These are phyloP conservation scores for Alternaria incomplexa DNA, from an alignment of 2,329 filamentous ascomycete genomes.

Conservation along the genomic window DNA sequence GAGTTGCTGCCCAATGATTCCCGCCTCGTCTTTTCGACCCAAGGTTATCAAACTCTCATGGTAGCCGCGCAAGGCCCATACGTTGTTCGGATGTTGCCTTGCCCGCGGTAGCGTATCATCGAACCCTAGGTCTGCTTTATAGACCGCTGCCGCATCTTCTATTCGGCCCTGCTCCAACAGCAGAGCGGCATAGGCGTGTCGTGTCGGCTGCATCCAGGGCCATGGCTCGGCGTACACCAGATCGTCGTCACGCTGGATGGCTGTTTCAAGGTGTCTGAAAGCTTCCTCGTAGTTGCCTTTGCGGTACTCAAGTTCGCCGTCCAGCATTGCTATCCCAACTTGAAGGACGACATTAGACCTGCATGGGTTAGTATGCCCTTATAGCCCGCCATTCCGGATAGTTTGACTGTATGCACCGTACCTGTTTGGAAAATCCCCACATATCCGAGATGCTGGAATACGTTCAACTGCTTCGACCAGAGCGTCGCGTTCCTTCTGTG, in stretches of 20 bases:
- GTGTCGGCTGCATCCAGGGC: conserved; percentile 79
- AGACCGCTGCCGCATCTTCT: conserved; percentile 47
- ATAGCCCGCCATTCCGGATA: not conserved
- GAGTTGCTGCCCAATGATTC: conserved; percentile 58
- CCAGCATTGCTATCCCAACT: conserved; percentile 68
- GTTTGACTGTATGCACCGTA: not conserved
- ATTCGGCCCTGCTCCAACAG: conserved; percentile 68
- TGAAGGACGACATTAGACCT: conserved; percentile 65
- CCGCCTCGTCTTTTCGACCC: conserved; percentile 57
- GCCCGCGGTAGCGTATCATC: conserved; percentile 65
- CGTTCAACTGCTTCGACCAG: conserved; percentile 60
- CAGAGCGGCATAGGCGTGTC: conserved; percentile 74
- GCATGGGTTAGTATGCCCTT: not conserved
- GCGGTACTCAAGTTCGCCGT: conserved; percentile 77
- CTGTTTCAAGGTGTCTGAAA: conserved; percentile 63
- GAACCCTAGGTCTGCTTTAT: conserved; percentile 51
- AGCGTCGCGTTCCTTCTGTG: conserved; percentile 56
- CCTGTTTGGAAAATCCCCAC: conserved; percentile 70
- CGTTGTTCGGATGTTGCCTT: conserved; percentile 72
- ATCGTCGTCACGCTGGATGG: conserved; percentile 66
- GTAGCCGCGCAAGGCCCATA: conserved; percentile 77
- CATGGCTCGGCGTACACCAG: conserved; percentile 77
- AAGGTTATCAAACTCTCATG: conserved; percentile 70
- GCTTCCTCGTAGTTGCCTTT: conserved; percentile 63
- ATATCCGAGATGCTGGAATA: conserved; percentile 65